Percentiles rank a stretch among this genome's conserved stretches.
Evolutionary conservation across 2,329 filamentous ascomycete species (phyloP).

Genomic region (Fusarium sambucinum): DNA sequence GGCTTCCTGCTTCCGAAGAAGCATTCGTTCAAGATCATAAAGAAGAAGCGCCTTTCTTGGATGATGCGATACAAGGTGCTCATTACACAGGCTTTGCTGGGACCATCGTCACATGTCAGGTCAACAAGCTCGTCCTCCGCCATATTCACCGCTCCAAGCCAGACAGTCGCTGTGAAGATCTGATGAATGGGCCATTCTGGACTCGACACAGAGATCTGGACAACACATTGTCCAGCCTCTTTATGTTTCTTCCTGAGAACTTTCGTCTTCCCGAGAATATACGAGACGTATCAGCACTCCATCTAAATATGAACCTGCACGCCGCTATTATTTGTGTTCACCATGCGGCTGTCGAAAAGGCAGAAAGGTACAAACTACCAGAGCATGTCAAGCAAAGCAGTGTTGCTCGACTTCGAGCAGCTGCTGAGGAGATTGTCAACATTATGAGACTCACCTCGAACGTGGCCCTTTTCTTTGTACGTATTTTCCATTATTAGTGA

Average conservation of each 20-base stretch:
- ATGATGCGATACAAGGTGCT: conserved; percentile 72
- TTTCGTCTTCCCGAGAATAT: conserved; percentile 78
- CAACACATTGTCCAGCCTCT: conserved; percentile 80
- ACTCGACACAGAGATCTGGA: conserved; percentile 85
- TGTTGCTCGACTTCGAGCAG: conserved; percentile 78
- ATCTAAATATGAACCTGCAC: conserved; percentile 89
- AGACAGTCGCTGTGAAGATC: conserved; percentile 78
- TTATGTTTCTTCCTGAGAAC: conserved; percentile 81
- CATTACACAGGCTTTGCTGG: conserved; percentile 78
- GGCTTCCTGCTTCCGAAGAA: conserved; percentile 83
- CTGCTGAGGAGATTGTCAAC: conserved; percentile 85
- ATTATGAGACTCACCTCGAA: conserved; percentile 85
- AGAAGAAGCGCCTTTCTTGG: conserved; percentile 72
- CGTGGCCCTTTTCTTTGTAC: conserved; percentile 74
- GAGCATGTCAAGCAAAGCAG: conserved; percentile 75
- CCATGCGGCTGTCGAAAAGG: conserved; percentile 87
- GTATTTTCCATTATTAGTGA: conserved; percentile 47
- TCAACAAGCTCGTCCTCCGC: conserved; percentile 84
- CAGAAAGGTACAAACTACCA: conserved; percentile 76
- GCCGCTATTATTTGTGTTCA: conserved; percentile 90
- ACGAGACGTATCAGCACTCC: conserved; percentile 78
- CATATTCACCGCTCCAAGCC: conserved; percentile 81
- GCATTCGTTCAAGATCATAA: conserved; percentile 76
- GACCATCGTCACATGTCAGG: conserved; percentile 77
- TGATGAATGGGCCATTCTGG: conserved; percentile 85